Evolutionary conservation across 768 basidiomycete genomes (phyloP).

Genomic region (Suillus decipiens): DNA sequence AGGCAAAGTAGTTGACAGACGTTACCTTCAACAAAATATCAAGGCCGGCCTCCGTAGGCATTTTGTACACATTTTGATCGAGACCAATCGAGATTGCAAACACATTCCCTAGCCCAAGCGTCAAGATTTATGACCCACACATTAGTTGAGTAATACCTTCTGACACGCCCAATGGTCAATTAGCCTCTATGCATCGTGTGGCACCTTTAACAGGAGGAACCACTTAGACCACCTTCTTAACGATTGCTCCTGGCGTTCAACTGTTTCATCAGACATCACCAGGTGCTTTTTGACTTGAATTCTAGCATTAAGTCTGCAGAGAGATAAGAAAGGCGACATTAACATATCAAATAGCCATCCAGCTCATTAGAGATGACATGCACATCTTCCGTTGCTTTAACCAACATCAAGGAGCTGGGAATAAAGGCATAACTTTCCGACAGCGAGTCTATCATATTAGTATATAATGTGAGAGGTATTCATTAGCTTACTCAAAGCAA

Average conservation of each 20-base stretch:
- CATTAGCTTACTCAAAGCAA: conserved; percentile 1
- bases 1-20: background rate
- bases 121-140: background rate
- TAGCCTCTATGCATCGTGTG: background rate
- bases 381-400: background rate
- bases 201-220: background rate
- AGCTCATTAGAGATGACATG: background rate
- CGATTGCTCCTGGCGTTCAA: background rate
- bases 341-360: background rate
- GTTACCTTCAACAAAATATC: background rate
- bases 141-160: background rate
- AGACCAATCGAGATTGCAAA: background rate
- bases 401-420: background rate
- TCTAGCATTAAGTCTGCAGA: background rate
- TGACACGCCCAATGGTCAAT: background rate
- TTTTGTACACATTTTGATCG: background rate
- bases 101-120: background rate
- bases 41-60: background rate
- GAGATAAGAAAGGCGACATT: background rate
- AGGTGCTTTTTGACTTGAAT: background rate
- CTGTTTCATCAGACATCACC: background rate
- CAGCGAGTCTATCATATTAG: background rate
- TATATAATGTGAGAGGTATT: background rate
- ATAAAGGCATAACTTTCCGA: background rate
- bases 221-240: background rate